Conservation (phyloP, 2,329 filamentous ascomycete species). For the Trichoderma sp. region DNA sequence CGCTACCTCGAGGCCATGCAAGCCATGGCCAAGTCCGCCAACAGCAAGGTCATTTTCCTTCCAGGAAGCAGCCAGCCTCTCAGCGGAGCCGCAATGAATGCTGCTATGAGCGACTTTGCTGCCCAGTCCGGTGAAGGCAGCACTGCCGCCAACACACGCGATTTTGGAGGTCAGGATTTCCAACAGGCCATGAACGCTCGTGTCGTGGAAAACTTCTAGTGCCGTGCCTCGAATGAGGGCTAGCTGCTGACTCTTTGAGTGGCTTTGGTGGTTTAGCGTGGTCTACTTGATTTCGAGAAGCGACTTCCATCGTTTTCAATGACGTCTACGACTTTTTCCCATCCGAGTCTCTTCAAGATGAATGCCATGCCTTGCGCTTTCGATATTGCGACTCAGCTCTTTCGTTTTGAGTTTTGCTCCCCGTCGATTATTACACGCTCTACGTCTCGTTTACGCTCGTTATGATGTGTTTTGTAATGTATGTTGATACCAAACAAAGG, state of each 20-base stretch:
- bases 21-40: conserved; percentile 92
- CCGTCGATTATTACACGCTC: not conserved
- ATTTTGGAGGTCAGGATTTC: conserved; percentile 63
- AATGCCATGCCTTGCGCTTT: not conserved
- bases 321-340: not conserved
- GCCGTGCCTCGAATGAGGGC: conserved; percentile 22
- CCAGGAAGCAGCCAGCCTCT: conserved; percentile 63
- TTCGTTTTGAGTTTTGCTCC: not conserved
- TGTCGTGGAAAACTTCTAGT: conserved; percentile 83
- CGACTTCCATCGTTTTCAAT: conserved; percentile 27
- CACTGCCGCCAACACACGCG: conserved; percentile 46
- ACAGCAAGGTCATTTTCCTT: conserved; percentile 85
- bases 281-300: conserved; percentile 39
- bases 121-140: conserved; percentile 44
- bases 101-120: conserved; percentile 42
- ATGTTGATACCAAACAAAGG: not conserved
- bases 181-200: conserved; percentile 79
- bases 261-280: conserved; percentile 35
- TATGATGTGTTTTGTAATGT: conserved; percentile 4
- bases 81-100: conserved; percentile 41
- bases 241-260: conserved; percentile 35
- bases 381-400: not conserved
- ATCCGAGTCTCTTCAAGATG: not conserved
- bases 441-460: conserved; percentile 12
- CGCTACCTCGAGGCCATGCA: conserved; percentile 98